Percentiles rank a stretch among this genome's conserved stretches.
Conservation (phyloP, 306 rosid genomes). For the Fragaria vesca region DNA sequence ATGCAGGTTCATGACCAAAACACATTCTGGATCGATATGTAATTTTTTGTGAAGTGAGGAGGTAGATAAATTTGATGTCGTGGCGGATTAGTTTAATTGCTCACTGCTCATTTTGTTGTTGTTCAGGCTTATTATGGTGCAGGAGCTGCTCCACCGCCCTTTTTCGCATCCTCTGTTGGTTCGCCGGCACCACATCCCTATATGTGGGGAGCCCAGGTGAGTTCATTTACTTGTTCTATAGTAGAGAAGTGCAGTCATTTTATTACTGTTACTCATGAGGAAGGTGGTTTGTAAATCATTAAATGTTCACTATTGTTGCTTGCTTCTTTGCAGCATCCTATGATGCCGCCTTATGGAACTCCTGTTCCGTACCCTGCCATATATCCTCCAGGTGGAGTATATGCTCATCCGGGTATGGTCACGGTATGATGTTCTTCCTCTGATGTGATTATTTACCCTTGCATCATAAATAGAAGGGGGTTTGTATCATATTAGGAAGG, state of each 20-base stretch:
- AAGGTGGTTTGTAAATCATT: constrained; percentile 7
- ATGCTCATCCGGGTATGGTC: constrained; percentile 91
- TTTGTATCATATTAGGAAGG: constrained; percentile 1
- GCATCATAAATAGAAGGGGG: neutral
- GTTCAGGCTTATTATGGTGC: constrained; percentile 88
- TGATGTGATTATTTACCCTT: neutral
- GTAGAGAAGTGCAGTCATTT: constrained; percentile 1
- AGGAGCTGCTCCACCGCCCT: constrained; percentile 89
- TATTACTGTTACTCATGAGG: neutral
- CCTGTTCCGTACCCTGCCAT: constrained; percentile 93
- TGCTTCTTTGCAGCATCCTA: constrained; percentile 67
- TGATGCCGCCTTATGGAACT: constrained; percentile 91
- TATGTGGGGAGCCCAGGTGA: constrained; percentile 96
- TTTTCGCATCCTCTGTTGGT: constrained; percentile 84
- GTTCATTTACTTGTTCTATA: neutral
- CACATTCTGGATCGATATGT: constrained; percentile 17
- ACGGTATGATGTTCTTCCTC: constrained; percentile 43
- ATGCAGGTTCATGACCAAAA: constrained; percentile 66
- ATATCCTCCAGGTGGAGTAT: constrained; percentile 88
- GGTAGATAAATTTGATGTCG: neutral
- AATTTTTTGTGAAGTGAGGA: neutral
- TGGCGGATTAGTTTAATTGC: constrained; percentile 24
- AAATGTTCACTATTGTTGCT: constrained; percentile 10
- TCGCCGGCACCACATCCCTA: constrained; percentile 89
- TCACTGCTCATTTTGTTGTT: constrained; percentile 29